Evolutionary conservation across 148 eudicot genomes (phyloP).

Genomic region (Fagopyrum esculentum): DNA sequence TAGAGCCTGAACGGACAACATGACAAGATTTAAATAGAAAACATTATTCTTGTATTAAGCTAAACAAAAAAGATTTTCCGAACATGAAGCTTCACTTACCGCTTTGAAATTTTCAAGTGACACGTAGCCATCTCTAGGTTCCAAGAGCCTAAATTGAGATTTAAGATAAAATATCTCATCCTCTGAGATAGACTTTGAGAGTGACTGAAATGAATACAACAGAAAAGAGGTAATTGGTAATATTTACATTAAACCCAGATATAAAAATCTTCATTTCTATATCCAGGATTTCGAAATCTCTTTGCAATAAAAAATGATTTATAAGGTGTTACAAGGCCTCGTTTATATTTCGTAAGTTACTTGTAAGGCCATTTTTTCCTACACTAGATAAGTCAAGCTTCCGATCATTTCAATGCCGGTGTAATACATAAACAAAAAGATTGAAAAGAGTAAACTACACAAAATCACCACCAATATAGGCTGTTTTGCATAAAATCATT

Average conservation of each 20-base stretch:
- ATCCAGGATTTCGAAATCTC: background rate
- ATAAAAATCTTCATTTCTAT: background rate
- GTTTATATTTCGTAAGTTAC: too few relatives aligned
- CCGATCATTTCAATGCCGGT: too few relatives aligned
- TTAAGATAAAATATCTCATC: conserved; percentile 63
- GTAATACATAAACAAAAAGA: background rate
- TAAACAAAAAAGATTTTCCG: background rate
- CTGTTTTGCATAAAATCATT: background rate
- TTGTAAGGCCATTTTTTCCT: too few relatives aligned
- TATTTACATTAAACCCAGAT: conserved; percentile 1
- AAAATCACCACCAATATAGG: background rate
- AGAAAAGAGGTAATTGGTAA: background rate
- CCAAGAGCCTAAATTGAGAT: conserved; percentile 69
- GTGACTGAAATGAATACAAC: conserved; percentile 49
- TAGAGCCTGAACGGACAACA: conserved; percentile 61
- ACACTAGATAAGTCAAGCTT: too few relatives aligned
- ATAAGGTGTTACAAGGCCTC: too few relatives aligned
- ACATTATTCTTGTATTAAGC: background rate
- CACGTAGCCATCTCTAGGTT: conserved; percentile 67
- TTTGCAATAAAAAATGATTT: background rate
- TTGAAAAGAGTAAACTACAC: background rate
- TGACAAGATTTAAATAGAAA: conserved; percentile 12
- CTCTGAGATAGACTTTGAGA: conserved; percentile 81
- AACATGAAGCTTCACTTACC: conserved; percentile 32
- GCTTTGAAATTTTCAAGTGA: conserved; percentile 63